Evolutionary conservation across 1,284 basidiomycete genomes (phyloP).

Genomic region (Moniliella sp.): DNA sequence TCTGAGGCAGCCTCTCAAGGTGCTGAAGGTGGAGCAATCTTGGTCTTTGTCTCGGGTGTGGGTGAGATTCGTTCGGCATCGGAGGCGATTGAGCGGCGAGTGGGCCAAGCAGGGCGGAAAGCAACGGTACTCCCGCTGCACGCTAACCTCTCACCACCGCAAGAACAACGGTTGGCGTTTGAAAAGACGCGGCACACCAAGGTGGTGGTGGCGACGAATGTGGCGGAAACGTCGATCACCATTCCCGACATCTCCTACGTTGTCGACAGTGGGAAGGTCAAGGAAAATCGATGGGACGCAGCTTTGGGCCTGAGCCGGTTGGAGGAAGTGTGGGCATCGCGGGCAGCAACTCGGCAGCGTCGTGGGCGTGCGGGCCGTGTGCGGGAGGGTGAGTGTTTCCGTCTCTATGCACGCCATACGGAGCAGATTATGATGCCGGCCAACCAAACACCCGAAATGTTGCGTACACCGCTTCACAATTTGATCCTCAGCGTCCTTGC

Average conservation of each 20-base stretch:
- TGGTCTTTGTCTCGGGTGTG: constrained; percentile 64
- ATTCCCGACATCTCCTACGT: constrained; percentile 40
- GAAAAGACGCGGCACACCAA: constrained; percentile 41
- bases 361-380: constrained; percentile 76
- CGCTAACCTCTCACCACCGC: constrained; percentile 62
- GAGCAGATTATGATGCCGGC: constrained; percentile 51
- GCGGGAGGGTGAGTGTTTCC: constrained; percentile 16
- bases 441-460: constrained; percentile 59
- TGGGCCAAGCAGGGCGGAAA: constrained; percentile 32
- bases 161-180: constrained; percentile 67
- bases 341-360: constrained; percentile 60
- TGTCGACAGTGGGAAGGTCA: constrained; percentile 61
- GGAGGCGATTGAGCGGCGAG: constrained; percentile 51
- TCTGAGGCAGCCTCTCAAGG: constrained; percentile 4
- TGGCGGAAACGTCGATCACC: constrained; percentile 78
- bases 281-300: constrained; percentile 64
- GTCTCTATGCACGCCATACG: constrained; percentile 53
- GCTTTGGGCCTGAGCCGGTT: constrained; percentile 54
- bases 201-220: constrained; percentile 70
- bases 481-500: constrained; percentile 64
- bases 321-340: constrained; percentile 56
- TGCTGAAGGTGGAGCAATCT: constrained; percentile 39
- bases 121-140: constrained; percentile 61
- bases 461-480: constrained; percentile 65
- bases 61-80: constrained; percentile 19